Base-by-base conservation (phyloP, 2,329 filamentous ascomycete species). In the Zalaria sp. region DNA sequence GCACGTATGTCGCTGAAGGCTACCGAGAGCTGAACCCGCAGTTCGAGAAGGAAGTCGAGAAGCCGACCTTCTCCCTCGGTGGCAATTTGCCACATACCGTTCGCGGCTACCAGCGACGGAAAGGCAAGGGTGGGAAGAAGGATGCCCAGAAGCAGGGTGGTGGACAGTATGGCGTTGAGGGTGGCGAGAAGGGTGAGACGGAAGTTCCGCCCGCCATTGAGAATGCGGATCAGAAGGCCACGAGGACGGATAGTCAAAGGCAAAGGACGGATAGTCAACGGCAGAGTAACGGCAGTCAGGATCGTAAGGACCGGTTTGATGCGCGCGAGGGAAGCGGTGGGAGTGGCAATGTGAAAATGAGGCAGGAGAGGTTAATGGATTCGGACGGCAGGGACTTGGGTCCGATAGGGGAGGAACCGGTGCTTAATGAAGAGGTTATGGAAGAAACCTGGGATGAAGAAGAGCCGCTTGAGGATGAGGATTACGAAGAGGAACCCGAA, bases 41-140 rank as follows among this genome's bases (percentile, higher is more conserved):
- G 44, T 54, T 52, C 45, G 47, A 52, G 10, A 44, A 46, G 11
- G 40, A 47, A 8, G 35, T 50, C 10, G 41, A 46, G n/a, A 36
- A 49, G n/a, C 45, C 47, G 3, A 49, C 41, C 26, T 54, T 55
- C 39, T 49, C 46, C 5, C 41, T 55, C 26, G 51, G 49, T 3
- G 43, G 47, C 18, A 55, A 51, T 1, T 50, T 54, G 35, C 53
- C 53, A 10, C 51, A 51, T 29, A 50, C 49, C 34, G 46, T 55
- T 9, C 38, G 53, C 27, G 35, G 39, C 4, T 44, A 34, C 38
- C 50, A 46, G 43, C 38, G 41, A 5, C 43, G 36, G 11, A 48
- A 49, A 38, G 35, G 38, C 5, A 35, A 38, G 9, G 34, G 44
- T 5, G 34, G 42, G 4, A 41, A 42, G 10, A 41, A 44, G 7